phyloP scores from a whole-genome alignment of 805 yeast genomes.

The Lipomyces yamadae region DNA sequence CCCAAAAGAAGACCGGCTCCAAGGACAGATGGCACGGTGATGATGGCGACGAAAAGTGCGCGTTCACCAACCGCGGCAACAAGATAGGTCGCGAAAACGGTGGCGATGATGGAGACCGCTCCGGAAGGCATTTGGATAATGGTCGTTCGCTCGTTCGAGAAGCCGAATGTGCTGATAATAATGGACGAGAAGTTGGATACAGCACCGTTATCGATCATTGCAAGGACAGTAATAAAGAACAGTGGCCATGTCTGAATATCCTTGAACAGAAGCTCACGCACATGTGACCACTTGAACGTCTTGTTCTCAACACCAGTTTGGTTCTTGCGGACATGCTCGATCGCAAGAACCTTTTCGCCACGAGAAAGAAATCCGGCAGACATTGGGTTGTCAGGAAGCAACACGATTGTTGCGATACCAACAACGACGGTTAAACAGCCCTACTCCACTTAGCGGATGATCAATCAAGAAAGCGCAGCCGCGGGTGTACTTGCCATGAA shows the following conservation, averaged over 20 bases:
- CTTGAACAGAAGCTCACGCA: slow-evolving; percentile 53
- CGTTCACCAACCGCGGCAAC: slow-evolving; percentile 36
- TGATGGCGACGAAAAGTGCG: slow-evolving; percentile 17
- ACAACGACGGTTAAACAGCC: slow-evolving; percentile 62
- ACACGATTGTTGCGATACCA: slow-evolving; percentile 54
- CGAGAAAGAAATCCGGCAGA: slow-evolving; percentile 46
- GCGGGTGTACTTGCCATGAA: slow-evolving; percentile 14
- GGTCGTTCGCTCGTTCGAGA: slow-evolving; percentile 50
- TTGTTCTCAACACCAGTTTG: slow-evolving; percentile 64
- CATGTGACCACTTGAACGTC: slow-evolving; percentile 59
- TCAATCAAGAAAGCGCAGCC: background rate
- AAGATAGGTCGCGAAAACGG: slow-evolving; percentile 49
- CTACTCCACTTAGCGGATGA: background rate
- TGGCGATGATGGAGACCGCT: slow-evolving; percentile 53
- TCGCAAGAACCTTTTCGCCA: slow-evolving; percentile 54
- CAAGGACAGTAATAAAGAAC: slow-evolving; percentile 50
- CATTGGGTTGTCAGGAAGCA: slow-evolving; percentile 63
- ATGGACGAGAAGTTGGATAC: slow-evolving; percentile 56
- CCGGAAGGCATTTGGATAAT: slow-evolving; percentile 56
- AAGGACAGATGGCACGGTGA: slow-evolving; percentile 22
- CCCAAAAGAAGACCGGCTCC: slow-evolving; percentile 27
- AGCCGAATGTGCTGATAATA: slow-evolving; percentile 53
- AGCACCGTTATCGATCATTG: slow-evolving; percentile 61
- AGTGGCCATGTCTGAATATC: slow-evolving; percentile 59
- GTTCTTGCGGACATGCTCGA: slow-evolving; percentile 59